Base-by-base conservation (phyloP, 108 stramenopile species). In the Skeletonema menzelii region DNA sequence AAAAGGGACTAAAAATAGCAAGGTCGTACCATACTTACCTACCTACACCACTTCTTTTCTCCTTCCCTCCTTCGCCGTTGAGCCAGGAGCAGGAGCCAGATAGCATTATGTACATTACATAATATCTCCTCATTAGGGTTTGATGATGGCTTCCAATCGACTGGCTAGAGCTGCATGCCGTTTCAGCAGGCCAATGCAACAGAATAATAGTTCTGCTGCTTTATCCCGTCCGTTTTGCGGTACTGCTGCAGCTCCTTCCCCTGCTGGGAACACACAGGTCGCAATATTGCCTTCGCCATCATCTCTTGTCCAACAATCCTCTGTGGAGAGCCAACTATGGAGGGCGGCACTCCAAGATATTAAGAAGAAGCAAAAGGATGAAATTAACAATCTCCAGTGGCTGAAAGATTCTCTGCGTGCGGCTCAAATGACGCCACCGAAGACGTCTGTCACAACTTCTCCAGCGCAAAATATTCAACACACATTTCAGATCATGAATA, bases 401-500 rank as follows among this genome's bases (percentile, higher is more conserved):
- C 27, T 79, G 20, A 37, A 72, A 66, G 71, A 79, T 40, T 67
- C 59, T 22, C 28, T 79, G 67, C 70, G 70, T 40, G 67, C 66
- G 67, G 71, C 67, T 49, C 65, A 40, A 42, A 56, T 70, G 17
- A 65, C 65, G 3, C 30, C 70, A 11, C 20, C 44, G 14, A 55
- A 32, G 27, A 63, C 30, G 22, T 34, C 30, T 13, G 49, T 22
- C 19, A 22, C 49, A 53, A 53, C 49, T 53, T 22, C 49, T 6
- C 75, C 59, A 61, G 17, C 0, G 8, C 68, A 19, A 38, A n/a
- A n/a, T n/a, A 38, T 60, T 28, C 61, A 65, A 12, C 64, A 53
- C 47, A 72, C 70, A 44, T 82, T 86, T 27, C 75, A 84, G 63
- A 77, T 65, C 11, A 84, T 89, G 88, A 88, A 88, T 68, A 79